Conservation (phyloP, 768 basidiomycete genomes). For the Gloeostereum incarnatum region DNA sequence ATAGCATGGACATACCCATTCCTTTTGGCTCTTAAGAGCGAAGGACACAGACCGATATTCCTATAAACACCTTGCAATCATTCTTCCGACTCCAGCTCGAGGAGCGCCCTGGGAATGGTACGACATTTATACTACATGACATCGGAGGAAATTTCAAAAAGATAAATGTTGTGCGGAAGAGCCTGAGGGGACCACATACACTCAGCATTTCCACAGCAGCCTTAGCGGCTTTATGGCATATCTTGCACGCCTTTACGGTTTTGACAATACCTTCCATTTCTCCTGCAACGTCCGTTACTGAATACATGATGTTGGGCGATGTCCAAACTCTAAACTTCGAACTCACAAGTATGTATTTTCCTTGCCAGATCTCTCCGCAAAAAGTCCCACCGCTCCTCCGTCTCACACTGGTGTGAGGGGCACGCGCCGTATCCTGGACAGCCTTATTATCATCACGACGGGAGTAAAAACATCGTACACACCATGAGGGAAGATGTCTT, state of each 20-base stretch:
- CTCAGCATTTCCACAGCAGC: slow-evolving; percentile 65
- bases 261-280: slow-evolving; percentile 51
- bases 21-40: no score
- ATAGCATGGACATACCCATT: no score
- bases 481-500: slow-evolving; percentile 68
- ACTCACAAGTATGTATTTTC: slow-evolving; percentile 45
- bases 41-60: slow-evolving; percentile 2
- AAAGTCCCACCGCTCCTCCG: slow-evolving; percentile 40
- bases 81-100: slow-evolving; percentile 22
- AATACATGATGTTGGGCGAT: slow-evolving; percentile 6
- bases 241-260: slow-evolving; percentile 37
- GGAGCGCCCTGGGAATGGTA: slow-evolving; percentile 40
- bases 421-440: slow-evolving; percentile 50
- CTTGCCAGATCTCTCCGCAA: slow-evolving; percentile 33
- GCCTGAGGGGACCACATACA: slow-evolving; percentile 24
- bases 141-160: slow-evolving; percentile 9
- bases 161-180: slow-evolving; percentile 1
- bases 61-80: not conserved
- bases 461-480: slow-evolving; percentile 3
- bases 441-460: not conserved
- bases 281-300: slow-evolving; percentile 57
- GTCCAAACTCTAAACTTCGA: not conserved
- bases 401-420: slow-evolving; percentile 34
- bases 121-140: slow-evolving; percentile 52
- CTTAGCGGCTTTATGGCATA: slow-evolving; percentile 49